Percentiles rank a stretch among this genome's conserved stretches.
Evolutionary conservation across 306 rosid genomes (phyloP).

Genomic region (Quercus variabilis): DNA sequence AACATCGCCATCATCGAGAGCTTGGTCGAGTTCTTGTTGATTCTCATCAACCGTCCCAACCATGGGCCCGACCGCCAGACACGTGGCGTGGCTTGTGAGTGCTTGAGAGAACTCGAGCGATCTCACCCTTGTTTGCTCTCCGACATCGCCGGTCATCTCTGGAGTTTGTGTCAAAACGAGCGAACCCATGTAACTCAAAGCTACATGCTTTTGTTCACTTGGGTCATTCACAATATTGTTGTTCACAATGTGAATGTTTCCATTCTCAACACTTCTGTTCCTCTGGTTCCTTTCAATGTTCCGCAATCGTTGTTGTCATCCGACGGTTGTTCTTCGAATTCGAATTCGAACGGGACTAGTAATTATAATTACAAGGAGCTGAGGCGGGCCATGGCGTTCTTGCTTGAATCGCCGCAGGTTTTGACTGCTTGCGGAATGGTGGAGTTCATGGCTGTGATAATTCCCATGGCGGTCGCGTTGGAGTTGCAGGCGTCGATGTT

Average conservation of each 20-base stretch:
- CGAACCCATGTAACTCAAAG: constrained; percentile 86
- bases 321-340: neutral
- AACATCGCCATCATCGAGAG: constrained; percentile 23
- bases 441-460: constrained; percentile 69
- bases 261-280: constrained; percentile 54
- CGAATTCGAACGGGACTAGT: constrained; percentile 23
- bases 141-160: constrained; percentile 73
- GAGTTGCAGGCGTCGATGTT: constrained; percentile 89
- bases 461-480: constrained; percentile 68
- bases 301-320: constrained; percentile 41
- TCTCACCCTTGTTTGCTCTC: constrained; percentile 72
- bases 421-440: constrained; percentile 83
- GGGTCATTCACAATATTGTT: constrained; percentile 62
- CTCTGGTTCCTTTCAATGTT: constrained; percentile 65
- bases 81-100: constrained; percentile 81
- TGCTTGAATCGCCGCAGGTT: constrained; percentile 87
- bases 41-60: constrained; percentile 79
- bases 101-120: constrained; percentile 76
- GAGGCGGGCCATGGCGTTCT: constrained; percentile 75
- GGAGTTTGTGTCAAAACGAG: constrained; percentile 88
- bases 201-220: constrained; percentile 64
- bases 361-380: constrained; percentile 59
- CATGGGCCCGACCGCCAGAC: constrained; percentile 65
- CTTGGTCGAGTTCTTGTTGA: constrained; percentile 61
- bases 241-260: constrained; percentile 46